These are phyloP conservation scores for Boletus rubroflammeus DNA, from an alignment of 768 basidiomycete species.

Conservation along the genomic window DNA sequence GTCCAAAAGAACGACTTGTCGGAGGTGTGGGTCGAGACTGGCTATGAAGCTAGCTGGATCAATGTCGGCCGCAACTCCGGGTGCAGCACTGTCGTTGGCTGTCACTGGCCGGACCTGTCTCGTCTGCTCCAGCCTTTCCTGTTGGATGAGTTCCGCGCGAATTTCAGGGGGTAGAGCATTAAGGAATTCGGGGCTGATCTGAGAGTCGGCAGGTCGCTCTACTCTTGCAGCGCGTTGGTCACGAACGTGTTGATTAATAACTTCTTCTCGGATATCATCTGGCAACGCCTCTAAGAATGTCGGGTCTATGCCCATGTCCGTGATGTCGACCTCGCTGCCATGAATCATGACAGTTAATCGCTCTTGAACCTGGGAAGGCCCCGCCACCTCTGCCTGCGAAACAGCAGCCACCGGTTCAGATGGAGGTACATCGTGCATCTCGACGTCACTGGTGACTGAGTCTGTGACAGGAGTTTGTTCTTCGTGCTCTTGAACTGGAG, in stretches of 20 bases:
- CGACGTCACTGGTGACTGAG: conserved; percentile 38
- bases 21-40: conserved; percentile 82
- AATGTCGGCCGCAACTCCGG: conserved; percentile 60
- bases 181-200: conserved; percentile 92
- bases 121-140: conserved; percentile 82
- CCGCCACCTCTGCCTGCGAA: conserved; percentile 19
- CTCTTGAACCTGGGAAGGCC: conserved; percentile 41
- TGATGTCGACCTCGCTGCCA: conserved; percentile 93
- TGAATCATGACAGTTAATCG: conserved; percentile 89
- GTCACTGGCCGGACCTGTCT: conserved; percentile 42
- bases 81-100: conserved; percentile 25
- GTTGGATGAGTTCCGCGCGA: conserved; percentile 94
- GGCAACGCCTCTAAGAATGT: conserved; percentile 97
- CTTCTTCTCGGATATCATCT: conserved; percentile 98
- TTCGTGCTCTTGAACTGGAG: conserved; percentile 9
- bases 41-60: conserved; percentile 91
- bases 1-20: conserved; percentile 87
- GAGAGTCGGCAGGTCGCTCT: conserved; percentile 74
- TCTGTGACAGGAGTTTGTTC: conserved; percentile 32
- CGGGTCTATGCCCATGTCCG: conserved; percentile 97
- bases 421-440: conserved; percentile 44
- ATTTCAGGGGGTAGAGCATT: conserved; percentile 96
- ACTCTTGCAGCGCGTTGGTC: conserved; percentile 80
- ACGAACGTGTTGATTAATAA: conserved; percentile 93
- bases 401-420: conserved; percentile 18